Evolutionary conservation across 169 alveolate genomes (phyloP), one percentile per base, ranked within the genome.

Genomic region (Eimeria tenella): DNA sequence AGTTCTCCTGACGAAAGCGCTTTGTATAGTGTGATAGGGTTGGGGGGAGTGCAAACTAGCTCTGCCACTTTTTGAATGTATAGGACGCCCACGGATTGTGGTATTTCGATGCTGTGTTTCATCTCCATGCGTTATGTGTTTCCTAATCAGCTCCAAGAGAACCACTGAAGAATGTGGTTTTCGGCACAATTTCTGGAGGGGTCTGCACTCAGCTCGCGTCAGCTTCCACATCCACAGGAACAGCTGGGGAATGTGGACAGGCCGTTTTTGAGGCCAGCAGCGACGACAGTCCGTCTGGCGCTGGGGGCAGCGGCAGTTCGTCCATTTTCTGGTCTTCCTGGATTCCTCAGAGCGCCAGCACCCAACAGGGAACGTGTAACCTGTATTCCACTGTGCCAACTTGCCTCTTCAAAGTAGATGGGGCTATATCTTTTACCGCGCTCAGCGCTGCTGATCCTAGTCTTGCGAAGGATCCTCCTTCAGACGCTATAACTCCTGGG

Each of bases 371-470:
- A 56, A 63, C 71, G 49, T 92, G 95, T 68, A 49, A 52, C 68
- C 79, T 92, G 31, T 70, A 92, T 50, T 13, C 53, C 25, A 52
- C 63, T 4, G 92, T 82, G 8, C 95, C 95, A 42, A 74, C 58
- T 53, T 92, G 95, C 68, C 58, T 92, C 62, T 74, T 92, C 60
- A 25, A 7, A 17, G 60, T 56, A 5, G 19, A 82, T 5, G 86
- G 77, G 56, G 75, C 87, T 11, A 63, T 92, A 0, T 65, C 93
- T 42, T 92, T 92, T 79, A 92, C 95, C 13, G 79, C 95, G 53
- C 77, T 92, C 21, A 92, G 93, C 79, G 95, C 92, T 15, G 92
- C 77, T 31, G 95, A 92, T 52, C 95, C 95, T 10, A 81, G 53
- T 42, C 60, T 92, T 52, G 95, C 93, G n/a, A 56, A 21, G 49